Base-by-base conservation (phyloP, 78 protist genomes). In the Dictyostelium firmibasis region DNA sequence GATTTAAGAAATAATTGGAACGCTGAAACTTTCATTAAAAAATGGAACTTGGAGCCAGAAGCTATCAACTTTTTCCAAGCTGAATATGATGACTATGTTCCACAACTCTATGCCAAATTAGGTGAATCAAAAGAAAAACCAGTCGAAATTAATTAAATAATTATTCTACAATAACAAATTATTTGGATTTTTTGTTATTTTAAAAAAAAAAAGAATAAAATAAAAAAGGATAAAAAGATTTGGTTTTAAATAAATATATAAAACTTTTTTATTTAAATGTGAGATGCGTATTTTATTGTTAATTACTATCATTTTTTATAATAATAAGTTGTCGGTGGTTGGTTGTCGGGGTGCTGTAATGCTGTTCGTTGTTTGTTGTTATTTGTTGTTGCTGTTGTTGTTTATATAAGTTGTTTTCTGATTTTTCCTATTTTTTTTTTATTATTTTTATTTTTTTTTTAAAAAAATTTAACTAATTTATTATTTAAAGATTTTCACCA, bases 61-160 rank as follows among this genome's bases (percentile, higher is more conserved):
- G 93, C 57, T 14, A 72, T 43, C 47, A 79, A 23, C 62, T 88
- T 78, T 38, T 88, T 20, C 18, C 78, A 76, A 33, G 85, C 93
- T 20, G 86, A 88, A 31, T 79, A 13, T 78, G 93, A 88, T 88
- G 78, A 60, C 4, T 41, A 69, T 43, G 93, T 88, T 38, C 93
- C 93, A 88, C 31, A 20, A 6, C 78, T 88, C 20, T 88, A 88
- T 60, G 25, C 25, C 2, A 60, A 33, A 20, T 41, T 88, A 8
- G 85, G 70, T 25, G 35, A 16, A 44, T 10, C 20, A 27, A 36
- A 88, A 44, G 84, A 76, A 6, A 31, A 88, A 43, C 81, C 86
- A 44, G 35, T 27, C 25, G 53, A 62, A 60, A 78, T 78, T 44
- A n/a, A 88, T 20, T 88, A 88, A 64, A 53, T 3, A 81, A 79